phyloP scores from a whole-genome alignment of 1,139 yeast genomes.

The Suhomyces chickasaworum region DNA sequence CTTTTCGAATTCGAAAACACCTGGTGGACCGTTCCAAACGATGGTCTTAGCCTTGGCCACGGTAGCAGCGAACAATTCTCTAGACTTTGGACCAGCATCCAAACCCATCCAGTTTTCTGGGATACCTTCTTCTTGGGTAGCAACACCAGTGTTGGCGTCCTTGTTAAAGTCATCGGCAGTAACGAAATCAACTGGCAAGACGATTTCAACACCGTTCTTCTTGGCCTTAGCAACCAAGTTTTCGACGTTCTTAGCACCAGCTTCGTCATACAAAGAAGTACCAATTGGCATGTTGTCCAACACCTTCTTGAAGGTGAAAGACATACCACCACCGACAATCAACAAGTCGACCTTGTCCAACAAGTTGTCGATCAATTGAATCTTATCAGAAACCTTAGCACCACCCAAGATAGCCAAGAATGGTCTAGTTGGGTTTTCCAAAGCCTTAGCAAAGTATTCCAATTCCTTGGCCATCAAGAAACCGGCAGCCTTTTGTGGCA shows the following conservation, averaged over 20 bases:
- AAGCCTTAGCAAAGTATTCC: constrained; percentile 93
- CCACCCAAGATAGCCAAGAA: constrained; percentile 98
- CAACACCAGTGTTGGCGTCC: constrained; percentile 80
- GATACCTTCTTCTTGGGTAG: constrained; percentile 84
- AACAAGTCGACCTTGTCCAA: constrained; percentile 90
- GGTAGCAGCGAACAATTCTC: constrained; percentile 71
- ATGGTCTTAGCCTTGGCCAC: constrained; percentile 93
- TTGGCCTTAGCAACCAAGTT: constrained; percentile 90
- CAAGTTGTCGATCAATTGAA: constrained; percentile 94
- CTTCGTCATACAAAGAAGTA: constrained; percentile 84
- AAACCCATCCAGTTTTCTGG: constrained; percentile 94
- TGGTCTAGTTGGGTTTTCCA: constrained; percentile 95
- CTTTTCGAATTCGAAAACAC: constrained; percentile 93
- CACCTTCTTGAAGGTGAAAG: constrained; percentile 96
- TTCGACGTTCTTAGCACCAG: constrained; percentile 91
- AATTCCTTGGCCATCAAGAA: constrained; percentile 96
- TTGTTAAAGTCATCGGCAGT: constrained; percentile 91
- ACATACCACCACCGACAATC: constrained; percentile 99
- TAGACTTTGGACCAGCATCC: constrained; percentile 89
- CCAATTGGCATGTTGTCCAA: constrained; percentile 84
- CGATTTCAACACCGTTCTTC: constrained; percentile 87
- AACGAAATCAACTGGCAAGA: constrained; percentile 90
- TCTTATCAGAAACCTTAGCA: constrained; percentile 97
- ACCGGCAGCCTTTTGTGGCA: constrained; percentile 94
- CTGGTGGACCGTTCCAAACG: constrained; percentile 99